These are phyloP conservation scores for Kwoniella newhampshirensis DNA, from an alignment of 768 basidiomycete genomes.

Conservation along the genomic window DNA sequence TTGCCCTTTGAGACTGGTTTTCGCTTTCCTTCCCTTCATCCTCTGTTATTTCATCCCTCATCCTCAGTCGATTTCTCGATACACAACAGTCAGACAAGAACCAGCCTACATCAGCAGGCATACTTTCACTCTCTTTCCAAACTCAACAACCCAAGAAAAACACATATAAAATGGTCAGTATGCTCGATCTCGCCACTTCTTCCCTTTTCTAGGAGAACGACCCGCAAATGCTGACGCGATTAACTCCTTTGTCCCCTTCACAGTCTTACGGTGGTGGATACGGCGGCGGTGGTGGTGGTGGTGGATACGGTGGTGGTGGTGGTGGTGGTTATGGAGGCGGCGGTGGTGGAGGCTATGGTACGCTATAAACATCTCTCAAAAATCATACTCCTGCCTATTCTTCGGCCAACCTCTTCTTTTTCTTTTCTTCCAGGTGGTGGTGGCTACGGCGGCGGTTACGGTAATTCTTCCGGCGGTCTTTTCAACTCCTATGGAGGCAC, in stretches of 20 bases:
- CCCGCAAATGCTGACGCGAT: conserved; percentile 14
- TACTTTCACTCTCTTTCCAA: conserved; percentile 3
- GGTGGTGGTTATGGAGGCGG: conserved; percentile 51
- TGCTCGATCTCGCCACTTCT: conserved; percentile 13
- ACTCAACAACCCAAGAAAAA: background rate
- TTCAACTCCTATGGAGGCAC: conserved; percentile 28
- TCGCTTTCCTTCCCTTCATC: background rate
- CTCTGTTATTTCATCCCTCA: background rate
- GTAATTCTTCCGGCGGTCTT: conserved; percentile 14
- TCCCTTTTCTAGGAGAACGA: background rate
- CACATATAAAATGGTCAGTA: conserved; percentile 10
- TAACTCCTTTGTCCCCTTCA: background rate
- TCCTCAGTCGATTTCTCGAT: no score
- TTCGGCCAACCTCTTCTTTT: conserved; percentile 3
- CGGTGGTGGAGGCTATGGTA: conserved; percentile 51
- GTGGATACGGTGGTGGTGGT: conserved; percentile 31
- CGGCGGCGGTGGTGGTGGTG: conserved; percentile 30
- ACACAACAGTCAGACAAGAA: background rate
- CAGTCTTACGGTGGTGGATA: conserved; percentile 29
- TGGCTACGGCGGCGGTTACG: conserved; percentile 55
- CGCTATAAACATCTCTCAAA: background rate
- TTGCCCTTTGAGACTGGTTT: no score
- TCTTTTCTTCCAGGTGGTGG: conserved; percentile 50
- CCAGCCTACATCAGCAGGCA: conserved; percentile 1
- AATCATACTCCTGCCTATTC: background rate